A percentile compares a stretch with the other conserved stretches of the same genome.
Conservation (phyloP, 2,329 filamentous ascomycete genomes). For the Fusarium newnesense region DNA sequence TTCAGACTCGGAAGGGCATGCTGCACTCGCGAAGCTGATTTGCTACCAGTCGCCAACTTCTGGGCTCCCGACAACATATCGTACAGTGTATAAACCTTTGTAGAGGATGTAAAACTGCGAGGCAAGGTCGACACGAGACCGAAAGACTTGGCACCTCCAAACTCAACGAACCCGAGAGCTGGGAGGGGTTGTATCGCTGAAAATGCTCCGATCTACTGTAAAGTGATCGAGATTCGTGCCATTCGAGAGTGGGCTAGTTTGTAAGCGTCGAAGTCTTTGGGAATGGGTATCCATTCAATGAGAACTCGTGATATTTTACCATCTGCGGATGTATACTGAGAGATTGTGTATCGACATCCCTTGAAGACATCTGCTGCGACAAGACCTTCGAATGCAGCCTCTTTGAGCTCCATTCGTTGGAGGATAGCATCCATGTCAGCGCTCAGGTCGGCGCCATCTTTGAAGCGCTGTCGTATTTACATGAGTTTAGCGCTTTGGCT, state of each 20-base stretch:
- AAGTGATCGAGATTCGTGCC: not conserved
- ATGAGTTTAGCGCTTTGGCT: not conserved
- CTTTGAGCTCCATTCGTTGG: not conserved
- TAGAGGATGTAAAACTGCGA: not conserved
- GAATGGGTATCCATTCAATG: slow-evolving; percentile 2
- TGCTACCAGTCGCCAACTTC: not conserved
- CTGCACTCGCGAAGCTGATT: not conserved
- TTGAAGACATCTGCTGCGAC: not conserved
- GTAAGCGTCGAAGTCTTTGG: not conserved
- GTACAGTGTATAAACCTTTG: not conserved
- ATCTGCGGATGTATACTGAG: not conserved
- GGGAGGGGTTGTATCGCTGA: not conserved
- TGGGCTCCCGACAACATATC: not conserved
- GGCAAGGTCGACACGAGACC: not conserved
- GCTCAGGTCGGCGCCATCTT: fast-evolving
- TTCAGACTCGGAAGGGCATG: not conserved
- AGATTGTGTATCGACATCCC: not conserved
- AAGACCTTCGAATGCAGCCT: fast-evolving
- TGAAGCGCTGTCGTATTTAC: not conserved
- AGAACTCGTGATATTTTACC: not conserved
- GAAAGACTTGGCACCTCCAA: not conserved
- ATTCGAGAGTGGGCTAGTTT: not conserved
- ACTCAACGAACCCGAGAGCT: not conserved
- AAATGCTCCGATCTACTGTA: not conserved
- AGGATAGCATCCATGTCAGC: not conserved